phyloP scores from a whole-genome alignment of 768 basidiomycete genomes.

The Daedalea quercina region DNA sequence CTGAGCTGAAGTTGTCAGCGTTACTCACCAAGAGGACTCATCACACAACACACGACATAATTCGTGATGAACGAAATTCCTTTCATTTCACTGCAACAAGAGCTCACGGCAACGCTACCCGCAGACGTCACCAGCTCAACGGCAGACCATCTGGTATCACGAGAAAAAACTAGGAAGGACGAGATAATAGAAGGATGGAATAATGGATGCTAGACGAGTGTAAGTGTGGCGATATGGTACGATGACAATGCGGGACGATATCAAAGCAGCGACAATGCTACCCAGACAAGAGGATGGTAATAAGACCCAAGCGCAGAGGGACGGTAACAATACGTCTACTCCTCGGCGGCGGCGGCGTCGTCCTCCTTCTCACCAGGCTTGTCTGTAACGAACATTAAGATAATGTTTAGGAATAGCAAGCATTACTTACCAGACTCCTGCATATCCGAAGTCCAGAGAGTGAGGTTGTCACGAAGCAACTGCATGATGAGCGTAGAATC shows the following conservation, averaged over 20 bases:
- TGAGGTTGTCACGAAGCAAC: conserved; percentile 93
- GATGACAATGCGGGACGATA: conserved; percentile 18
- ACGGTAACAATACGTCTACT: conserved; percentile 35
- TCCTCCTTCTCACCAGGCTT: conserved; percentile 76
- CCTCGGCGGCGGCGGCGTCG: conserved; percentile 50
- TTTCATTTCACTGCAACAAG: conserved; percentile 1
- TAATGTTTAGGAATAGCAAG: background rate
- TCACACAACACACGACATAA: background rate
- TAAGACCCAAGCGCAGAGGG: background rate
- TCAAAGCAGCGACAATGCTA: conserved; percentile 16
- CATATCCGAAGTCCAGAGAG: conserved; percentile 98
- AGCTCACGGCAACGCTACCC: background rate
- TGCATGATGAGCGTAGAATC: conserved; percentile 98
- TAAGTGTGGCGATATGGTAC: conserved; percentile 20
- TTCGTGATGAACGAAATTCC: background rate
- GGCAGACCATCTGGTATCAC: conserved; percentile 3
- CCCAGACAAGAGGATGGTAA: background rate
- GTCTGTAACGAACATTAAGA: conserved; percentile 35
- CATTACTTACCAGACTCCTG: conserved; percentile 72
- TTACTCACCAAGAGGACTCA: no score
- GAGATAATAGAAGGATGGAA: conserved; percentile 7
- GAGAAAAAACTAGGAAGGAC: conserved; percentile 11
- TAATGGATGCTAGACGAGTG: conserved; percentile 4
- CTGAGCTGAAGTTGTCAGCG: no score
- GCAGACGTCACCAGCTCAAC: background rate